These are phyloP conservation scores for Sphagnum tenellum DNA, from an alignment of 225 moss, liverwort and hornwort species.

Conservation along the genomic window DNA sequence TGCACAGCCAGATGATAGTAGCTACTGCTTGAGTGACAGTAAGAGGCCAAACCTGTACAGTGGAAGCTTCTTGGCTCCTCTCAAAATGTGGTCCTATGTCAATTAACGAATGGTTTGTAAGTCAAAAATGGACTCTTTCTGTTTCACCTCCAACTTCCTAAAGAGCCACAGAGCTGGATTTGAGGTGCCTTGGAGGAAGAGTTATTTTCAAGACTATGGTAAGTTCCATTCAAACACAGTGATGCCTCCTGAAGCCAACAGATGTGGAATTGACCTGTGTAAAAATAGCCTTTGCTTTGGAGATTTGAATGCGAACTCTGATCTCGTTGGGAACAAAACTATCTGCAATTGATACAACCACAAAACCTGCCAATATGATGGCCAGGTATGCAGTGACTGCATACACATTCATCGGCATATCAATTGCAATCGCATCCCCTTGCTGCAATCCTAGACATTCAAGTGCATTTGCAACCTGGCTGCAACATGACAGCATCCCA, in stretches of 20 bases:
- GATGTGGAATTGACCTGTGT: constrained; percentile 58
- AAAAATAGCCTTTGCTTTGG: constrained; percentile 78
- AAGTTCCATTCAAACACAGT: not conserved
- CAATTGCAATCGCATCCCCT: constrained; percentile 85
- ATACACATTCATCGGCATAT: constrained; percentile 92
- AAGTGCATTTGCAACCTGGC: constrained; percentile 85
- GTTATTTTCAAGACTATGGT: too few species aligned
- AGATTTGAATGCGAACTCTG: constrained; percentile 69
- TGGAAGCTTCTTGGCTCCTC: constrained; percentile 74
- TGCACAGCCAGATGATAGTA: too few species aligned
- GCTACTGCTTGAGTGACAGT: too few species aligned
- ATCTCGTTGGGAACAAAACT: constrained; percentile 92
- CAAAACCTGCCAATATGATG: constrained; percentile 79
- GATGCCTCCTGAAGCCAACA: not conserved
- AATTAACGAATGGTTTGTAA: too few species aligned
- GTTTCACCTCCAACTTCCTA: too few species aligned
- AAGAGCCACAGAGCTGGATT: too few species aligned
- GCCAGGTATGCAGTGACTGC: constrained; percentile 82
- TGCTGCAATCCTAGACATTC: constrained; percentile 52
- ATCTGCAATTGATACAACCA: constrained; percentile 92
- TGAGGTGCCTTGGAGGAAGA: too few species aligned
- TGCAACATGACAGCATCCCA: constrained; percentile 21
- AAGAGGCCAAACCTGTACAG: constrained; percentile 26
- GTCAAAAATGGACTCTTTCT: too few species aligned
- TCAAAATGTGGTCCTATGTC: constrained; percentile 22